These are phyloP conservation scores for Neonectria sp. DNA, from an alignment of 2,329 filamentous ascomycete species.

Conservation along the genomic window DNA sequence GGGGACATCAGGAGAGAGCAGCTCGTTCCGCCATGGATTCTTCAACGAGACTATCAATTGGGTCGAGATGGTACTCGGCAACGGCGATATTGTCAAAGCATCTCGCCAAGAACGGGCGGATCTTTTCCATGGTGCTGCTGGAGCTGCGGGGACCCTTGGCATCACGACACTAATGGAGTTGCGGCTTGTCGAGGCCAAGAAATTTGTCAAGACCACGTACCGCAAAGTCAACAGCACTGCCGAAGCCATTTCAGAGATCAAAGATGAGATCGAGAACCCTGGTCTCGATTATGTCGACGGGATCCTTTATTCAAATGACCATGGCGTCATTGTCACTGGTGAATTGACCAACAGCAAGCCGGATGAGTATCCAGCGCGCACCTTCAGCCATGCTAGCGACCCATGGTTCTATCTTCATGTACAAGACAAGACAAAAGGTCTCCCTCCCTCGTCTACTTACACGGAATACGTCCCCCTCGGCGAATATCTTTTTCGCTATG, in stretches of 20 bases:
- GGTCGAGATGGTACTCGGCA: slow-evolving; percentile 75
- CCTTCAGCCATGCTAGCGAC: slow-evolving; percentile 68
- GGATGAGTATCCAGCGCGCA: slow-evolving; percentile 31
- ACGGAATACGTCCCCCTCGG: slow-evolving; percentile 47
- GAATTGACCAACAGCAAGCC: slow-evolving; percentile 52
- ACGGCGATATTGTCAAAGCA: slow-evolving; percentile 67
- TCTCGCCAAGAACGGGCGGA: slow-evolving; percentile 64
- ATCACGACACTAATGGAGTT: slow-evolving; percentile 73
- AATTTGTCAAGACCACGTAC: slow-evolving; percentile 71
- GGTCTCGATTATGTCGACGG: slow-evolving; percentile 73
- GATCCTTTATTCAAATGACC: slow-evolving; percentile 65
- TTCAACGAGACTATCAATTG: slow-evolving; percentile 75
- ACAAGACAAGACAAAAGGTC: slow-evolving; percentile 48
- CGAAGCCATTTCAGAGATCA: slow-evolving; percentile 60
- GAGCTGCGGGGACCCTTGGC: slow-evolving; percentile 72
- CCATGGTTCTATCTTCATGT: slow-evolving; percentile 79
- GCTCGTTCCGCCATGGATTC: slow-evolving; percentile 75
- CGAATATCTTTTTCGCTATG: slow-evolving; percentile 74
- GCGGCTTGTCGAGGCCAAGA: slow-evolving; percentile 66
- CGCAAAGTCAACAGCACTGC: slow-evolving; percentile 58
- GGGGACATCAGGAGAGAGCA: slow-evolving; percentile 77
- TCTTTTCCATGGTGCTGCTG: slow-evolving; percentile 72
- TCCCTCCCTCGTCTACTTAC: background rate
- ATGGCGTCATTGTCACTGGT: slow-evolving; percentile 70
- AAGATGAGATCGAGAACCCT: slow-evolving; percentile 30